A percentile compares a stretch with the other conserved stretches of the same genome.
Conservation (phyloP, 768 basidiomycete species). For the Agaricus blazei region DNA sequence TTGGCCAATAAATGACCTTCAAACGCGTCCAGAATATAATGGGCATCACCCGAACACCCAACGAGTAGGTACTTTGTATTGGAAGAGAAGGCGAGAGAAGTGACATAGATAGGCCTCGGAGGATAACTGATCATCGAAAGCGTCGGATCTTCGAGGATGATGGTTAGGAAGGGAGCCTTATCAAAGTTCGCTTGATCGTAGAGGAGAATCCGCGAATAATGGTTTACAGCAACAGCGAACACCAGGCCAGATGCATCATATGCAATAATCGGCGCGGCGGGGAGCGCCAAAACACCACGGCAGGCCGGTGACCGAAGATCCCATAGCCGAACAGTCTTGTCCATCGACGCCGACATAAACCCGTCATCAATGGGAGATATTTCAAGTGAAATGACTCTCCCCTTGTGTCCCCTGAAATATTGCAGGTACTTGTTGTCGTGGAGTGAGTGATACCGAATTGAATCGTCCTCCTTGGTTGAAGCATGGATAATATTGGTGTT, state of each 20-base stretch:
- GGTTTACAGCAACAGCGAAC: constrained; percentile 83
- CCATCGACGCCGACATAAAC: constrained; percentile 92
- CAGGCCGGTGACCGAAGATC: constrained; percentile 80
- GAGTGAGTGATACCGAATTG: constrained; percentile 88
- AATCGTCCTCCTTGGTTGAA: constrained; percentile 94
- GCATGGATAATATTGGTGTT: constrained; percentile 81
- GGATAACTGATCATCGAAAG: constrained; percentile 74
- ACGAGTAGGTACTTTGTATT: constrained; percentile 88
- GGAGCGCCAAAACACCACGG: constrained; percentile 73
- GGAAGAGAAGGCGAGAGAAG: constrained; percentile 84
- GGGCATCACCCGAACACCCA: constrained; percentile 88
- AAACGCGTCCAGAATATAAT: constrained; percentile 92
- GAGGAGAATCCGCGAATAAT: constrained; percentile 74
- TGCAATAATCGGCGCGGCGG: constrained; percentile 71
- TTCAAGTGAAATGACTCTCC: constrained; percentile 82
- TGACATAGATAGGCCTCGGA: constrained; percentile 85
- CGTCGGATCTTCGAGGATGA: constrained; percentile 78
- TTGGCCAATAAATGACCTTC: constrained; percentile 80
- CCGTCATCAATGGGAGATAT: constrained; percentile 91
- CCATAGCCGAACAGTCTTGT: constrained; percentile 95
- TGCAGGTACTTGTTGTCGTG: constrained; percentile 96
- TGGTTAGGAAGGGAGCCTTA: constrained; percentile 86
- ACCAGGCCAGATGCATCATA: constrained; percentile 81
- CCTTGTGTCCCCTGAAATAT: constrained; percentile 95
- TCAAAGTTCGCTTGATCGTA: constrained; percentile 87